Evolutionary conservation across 2,329 filamentous ascomycete genomes (phyloP), one percentile per base, ranked within the genome.

Genomic region (Aspergillus quadricinctus): DNA sequence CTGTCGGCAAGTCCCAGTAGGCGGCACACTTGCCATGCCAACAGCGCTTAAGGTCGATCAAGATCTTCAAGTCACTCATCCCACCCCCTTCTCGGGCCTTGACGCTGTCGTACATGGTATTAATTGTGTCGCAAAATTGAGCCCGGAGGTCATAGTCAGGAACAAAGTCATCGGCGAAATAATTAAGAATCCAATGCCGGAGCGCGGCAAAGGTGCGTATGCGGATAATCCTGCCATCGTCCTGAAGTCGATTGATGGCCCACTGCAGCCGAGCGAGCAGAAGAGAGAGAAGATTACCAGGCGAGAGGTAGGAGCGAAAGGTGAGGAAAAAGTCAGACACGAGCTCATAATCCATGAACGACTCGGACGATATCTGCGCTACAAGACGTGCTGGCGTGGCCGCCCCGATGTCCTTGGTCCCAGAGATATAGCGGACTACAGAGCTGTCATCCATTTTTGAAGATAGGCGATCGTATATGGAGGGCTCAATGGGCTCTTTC

Each of bases 301-400:
- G 81, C 11, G 90, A 86, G 57, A 99, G 79, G 69, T 97, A 99
- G 3, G 89, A 84, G 50, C 94, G 89, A 69, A 91, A 99, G 0
- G 94, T 97, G 23, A 99, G 83, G 68, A 99, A 99, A 75, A 99
- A 99, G 72, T 99, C 94, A 1, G 94, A 97, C 4, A 99, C 84
- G 4, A 99, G 82, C 67, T 97, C 93, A 71, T 99, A 99, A 72
- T 99, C 93, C 68, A 99, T 85, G 70, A 97, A 97, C 50, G 86
- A 92, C 17, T 94, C 91, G 0, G 94, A 97, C 0, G 94, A 97
- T 61, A 99, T 97, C 75, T 99, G 92, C 11, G 93, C 92, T 50
- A 99, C 90, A 40, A 99, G 85, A 11, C 94, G 88, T 3, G 92
- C 87, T 1, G 93, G 92, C 0, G 92, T 97, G 14, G 94, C 94